Base-by-base conservation (phyloP, 495 filamentous ascomycete genomes). In the Hypoxylon perforatum region DNA sequence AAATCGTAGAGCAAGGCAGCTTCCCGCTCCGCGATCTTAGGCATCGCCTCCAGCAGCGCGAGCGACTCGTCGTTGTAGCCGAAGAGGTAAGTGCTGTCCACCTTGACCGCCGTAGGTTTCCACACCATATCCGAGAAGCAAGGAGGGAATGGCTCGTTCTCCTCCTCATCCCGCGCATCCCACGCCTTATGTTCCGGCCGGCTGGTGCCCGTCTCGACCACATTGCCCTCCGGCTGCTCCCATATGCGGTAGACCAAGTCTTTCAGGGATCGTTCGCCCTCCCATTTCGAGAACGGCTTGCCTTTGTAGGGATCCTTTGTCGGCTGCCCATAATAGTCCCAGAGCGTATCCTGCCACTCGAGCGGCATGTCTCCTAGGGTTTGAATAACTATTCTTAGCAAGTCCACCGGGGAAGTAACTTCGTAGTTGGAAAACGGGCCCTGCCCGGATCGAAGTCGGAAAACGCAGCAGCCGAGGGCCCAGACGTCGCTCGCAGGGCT, bases 1-100 rank as follows among this genome's bases (percentile, higher is more conserved):
- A 67, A 59, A 36, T 71, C 64, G 44, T 67, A 57, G 14, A 67
- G 59, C 63, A 71, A 60, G 57, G 59, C 64, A 56, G 68, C 68
- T 49, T 71, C 68, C 19, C 59, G 17, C 63, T 68, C 55, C 53
- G 64, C 22, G 46, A 64, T 71, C 63, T 67, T 71, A n/a, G 68
- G 63, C 68, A 71, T 23, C 46, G 57, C 62, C 49, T 62, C 63
- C 56, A 67, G 46, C 15, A 55, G 44, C 30, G 22, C 36, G 23
- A 62, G 57, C 11, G 19, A 12, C 66, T 65, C 61, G 54, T 70
- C 54, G 33, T 61, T 36, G 50, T 62, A 57, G 22, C 67, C 56
- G 35, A 17, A 19, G 10, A 66, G 42, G 53, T 62, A 70, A n/a
- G 33, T 18, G 53, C 63, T 54, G 30, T 61, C 57, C 21, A 66